Evolutionary conservation across 129 eudicot species (phyloP).

Genomic region (Daucus carota): DNA sequence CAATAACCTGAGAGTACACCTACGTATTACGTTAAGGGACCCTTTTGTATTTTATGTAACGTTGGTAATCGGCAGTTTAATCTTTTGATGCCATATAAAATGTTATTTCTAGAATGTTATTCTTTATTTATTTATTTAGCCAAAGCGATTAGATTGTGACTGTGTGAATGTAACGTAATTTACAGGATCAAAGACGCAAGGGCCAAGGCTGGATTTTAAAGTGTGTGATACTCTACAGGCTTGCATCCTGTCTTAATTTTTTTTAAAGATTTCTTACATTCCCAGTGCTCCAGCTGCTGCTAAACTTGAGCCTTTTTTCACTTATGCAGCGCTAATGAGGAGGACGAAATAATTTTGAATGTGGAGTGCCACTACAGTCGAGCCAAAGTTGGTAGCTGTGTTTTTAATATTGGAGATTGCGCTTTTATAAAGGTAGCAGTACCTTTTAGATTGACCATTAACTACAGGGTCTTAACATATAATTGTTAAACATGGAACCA

Average conservation of each 20-base stretch:
- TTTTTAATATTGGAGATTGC: constrained; percentile 68
- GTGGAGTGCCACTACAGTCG: constrained; percentile 70
- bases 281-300: neutral
- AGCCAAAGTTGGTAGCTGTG: constrained; percentile 52
- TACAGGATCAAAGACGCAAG: constrained; percentile 47
- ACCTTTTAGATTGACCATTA: neutral
- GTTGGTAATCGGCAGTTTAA: neutral
- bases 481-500: neutral
- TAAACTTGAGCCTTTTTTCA: neutral
- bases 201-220: constrained; percentile 57
- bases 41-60: neutral
- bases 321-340: constrained; percentile 58
- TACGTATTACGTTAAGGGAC: neutral
- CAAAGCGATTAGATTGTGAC: neutral
- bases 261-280: constrained; percentile 9
- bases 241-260: constrained; percentile 6
- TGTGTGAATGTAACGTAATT: constrained; percentile 28
- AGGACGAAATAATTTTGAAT: constrained; percentile 67
- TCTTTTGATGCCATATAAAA: neutral
- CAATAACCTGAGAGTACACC: neutral
- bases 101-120: neutral
- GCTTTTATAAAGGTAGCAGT: constrained; percentile 54
- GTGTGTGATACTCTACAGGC: constrained; percentile 51
- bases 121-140: neutral
- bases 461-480: neutral